These are phyloP conservation scores for Chlamydomonas reinhardtii DNA, from an alignment of 163 green algal species.

Conservation along the genomic window DNA sequence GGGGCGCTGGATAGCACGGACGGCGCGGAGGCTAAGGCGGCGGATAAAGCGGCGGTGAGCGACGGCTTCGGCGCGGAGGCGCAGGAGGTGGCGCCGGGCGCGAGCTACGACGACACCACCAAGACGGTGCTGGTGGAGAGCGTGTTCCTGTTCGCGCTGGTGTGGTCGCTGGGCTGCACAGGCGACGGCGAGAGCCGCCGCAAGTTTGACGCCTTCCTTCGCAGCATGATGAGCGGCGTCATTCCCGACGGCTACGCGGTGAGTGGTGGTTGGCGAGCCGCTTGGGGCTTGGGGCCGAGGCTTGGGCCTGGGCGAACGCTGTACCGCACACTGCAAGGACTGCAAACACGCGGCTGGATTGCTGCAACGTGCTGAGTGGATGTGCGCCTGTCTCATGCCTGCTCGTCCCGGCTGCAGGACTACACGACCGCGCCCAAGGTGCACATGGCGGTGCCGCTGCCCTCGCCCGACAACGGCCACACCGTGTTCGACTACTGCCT, in stretches of 20 bases:
- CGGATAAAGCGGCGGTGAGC: not conserved
- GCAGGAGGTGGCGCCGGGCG: conserved; percentile 1
- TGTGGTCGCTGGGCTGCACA: conserved; percentile 80
- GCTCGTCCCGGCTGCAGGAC: conserved; percentile 14
- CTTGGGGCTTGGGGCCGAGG: not conserved
- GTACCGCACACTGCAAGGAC: too few relatives aligned
- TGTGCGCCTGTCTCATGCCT: too few relatives aligned
- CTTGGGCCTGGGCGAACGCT: not conserved
- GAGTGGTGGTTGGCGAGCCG: not conserved
- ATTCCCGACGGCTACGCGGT: conserved; percentile 60
- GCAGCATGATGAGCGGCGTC: conserved; percentile 44
- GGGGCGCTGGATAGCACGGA: not conserved
- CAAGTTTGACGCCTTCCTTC: conserved; percentile 80
- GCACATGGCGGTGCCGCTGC: conserved; percentile 64
- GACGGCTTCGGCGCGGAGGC: not conserved
- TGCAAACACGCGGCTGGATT: too few relatives aligned
- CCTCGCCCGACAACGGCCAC: conserved; percentile 33
- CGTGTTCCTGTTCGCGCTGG: conserved; percentile 79
- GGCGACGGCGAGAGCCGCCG: conserved; percentile 69
- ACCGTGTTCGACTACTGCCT: conserved; percentile 80
- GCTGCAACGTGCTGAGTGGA: too few relatives aligned
- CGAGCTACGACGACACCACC: conserved; percentile 59
- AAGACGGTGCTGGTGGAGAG: conserved; percentile 74
- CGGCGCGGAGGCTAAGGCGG: not conserved
- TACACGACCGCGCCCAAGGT: conserved; percentile 55